These are phyloP conservation scores for Tylopilus cervinicoccineus DNA, from an alignment of 768 basidiomycete species.

Conservation along the genomic window DNA sequence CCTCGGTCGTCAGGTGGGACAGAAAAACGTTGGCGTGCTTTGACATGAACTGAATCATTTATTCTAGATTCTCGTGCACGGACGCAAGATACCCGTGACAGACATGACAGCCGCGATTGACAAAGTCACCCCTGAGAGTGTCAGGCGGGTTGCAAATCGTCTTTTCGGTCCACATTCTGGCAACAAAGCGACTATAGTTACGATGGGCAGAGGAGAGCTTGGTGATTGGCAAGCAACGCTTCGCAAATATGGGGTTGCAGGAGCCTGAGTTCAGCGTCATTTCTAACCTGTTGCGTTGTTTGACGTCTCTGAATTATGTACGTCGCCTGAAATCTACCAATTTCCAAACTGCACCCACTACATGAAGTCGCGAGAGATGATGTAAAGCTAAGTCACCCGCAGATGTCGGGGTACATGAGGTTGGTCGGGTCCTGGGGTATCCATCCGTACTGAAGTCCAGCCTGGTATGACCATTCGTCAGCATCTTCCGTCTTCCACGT, in stretches of 20 bases:
- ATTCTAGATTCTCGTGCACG: conserved; percentile 74
- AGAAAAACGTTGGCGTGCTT: not conserved
- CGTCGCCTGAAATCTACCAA: not conserved
- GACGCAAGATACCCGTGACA: conserved; percentile 76
- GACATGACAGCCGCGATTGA: conserved; percentile 92
- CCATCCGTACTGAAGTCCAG: conserved; percentile 78
- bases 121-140: conserved; percentile 60
- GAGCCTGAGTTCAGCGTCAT: conserved; percentile 11
- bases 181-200: conserved; percentile 73
- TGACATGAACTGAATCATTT: not conserved
- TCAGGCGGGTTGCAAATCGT: conserved; percentile 72
- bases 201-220: conserved; percentile 78
- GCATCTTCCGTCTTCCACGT: conserved; percentile 81
- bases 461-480: conserved; percentile 89
- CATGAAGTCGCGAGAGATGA: not conserved
- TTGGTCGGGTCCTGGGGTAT: conserved; percentile 63
- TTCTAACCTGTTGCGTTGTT: not conserved
- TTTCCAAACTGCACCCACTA: not conserved
- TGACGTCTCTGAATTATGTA: not conserved
- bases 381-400: conserved; percentile 30
- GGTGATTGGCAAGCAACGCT: conserved; percentile 62
- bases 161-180: conserved; percentile 65
- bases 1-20: conserved; percentile 77
- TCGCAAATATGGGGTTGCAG: conserved; percentile 63
- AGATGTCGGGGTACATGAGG: conserved; percentile 58